Conservation (phyloP, 805 yeast genomes). For the Saturnispora besseyi region DNA sequence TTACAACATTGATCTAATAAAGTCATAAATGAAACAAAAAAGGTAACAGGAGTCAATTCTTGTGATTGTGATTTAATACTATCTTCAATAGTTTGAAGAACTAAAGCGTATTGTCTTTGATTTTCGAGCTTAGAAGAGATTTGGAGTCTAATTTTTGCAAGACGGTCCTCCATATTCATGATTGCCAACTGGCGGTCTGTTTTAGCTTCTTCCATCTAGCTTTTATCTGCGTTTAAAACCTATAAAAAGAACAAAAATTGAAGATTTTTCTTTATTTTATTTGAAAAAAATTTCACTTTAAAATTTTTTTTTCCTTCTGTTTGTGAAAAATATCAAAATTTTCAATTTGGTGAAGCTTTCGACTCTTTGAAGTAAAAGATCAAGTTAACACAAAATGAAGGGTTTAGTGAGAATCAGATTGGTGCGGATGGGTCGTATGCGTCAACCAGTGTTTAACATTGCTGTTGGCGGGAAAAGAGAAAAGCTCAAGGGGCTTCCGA, state of each 20-base stretch:
- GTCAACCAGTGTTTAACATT: slow-evolving; percentile 83
- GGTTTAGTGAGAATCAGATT: slow-evolving; percentile 80
- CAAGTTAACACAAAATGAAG: slow-evolving; percentile 31
- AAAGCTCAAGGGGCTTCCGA: slow-evolving; percentile 84
- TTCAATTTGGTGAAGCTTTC: not conserved
- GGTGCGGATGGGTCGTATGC: slow-evolving; percentile 86
- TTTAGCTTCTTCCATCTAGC: slow-evolving; percentile 3
- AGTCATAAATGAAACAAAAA: slow-evolving; percentile 76
- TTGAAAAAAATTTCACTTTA: not conserved
- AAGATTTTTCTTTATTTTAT: not conserved
- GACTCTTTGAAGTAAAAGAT: not conserved
- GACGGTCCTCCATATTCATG: slow-evolving; percentile 51
- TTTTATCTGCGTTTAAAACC: not conserved
- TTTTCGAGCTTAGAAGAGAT: slow-evolving; percentile 72
- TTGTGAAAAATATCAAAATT: not conserved
- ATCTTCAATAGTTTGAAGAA: slow-evolving; percentile 85
- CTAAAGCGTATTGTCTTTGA: slow-evolving; percentile 77
- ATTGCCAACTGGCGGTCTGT: slow-evolving; percentile 14
- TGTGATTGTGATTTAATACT: slow-evolving; percentile 62
- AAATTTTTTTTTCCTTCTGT: not conserved
- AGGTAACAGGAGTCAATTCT: slow-evolving; percentile 62
- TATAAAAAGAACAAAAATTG: not conserved
- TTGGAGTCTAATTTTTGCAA: slow-evolving; percentile 64
- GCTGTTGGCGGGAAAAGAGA: slow-evolving; percentile 71
- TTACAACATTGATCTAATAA: slow-evolving; percentile 65